Percentiles rank a stretch among this genome's conserved stretches.
phyloP scores from a whole-genome alignment of 192 early-diverging fungal species.

The Coemansia guatemalensis region DNA sequence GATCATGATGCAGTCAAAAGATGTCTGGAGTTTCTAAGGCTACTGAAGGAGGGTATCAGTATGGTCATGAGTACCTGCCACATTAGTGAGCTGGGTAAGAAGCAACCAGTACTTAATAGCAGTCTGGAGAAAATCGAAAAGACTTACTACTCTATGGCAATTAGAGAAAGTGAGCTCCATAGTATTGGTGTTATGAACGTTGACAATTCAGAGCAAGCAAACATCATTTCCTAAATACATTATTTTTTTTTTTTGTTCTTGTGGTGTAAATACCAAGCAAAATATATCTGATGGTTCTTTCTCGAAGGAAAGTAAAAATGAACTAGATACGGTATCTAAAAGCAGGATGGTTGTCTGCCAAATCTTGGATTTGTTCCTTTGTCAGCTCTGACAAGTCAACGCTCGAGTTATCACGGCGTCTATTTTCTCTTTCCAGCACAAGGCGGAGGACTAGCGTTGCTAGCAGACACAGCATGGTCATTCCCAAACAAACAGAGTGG shows the following conservation, averaged over 20 bases:
- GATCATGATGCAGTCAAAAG: conserved; percentile 39
- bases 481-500: conserved; percentile 41
- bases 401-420: conserved; percentile 17
- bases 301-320: not conserved
- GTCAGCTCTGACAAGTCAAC: conserved; percentile 23
- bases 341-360: conserved; percentile 48
- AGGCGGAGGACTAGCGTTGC: conserved; percentile 20
- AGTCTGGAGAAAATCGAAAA: conserved; percentile 52
- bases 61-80: conserved; percentile 13
- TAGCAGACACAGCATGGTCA: conserved; percentile 24
- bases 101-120: conserved; percentile 36
- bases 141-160: conserved; percentile 47
- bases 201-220: not conserved
- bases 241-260: not conserved
- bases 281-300: not conserved
- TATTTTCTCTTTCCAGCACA: conserved; percentile 28
- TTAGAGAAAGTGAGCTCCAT: conserved; percentile 36
- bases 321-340: conserved; percentile 42
- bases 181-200: not conserved
- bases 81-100: conserved; percentile 35
- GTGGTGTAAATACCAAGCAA: not conserved
- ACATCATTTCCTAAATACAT: not conserved
- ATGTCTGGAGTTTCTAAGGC: conserved; percentile 48
- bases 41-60: conserved; percentile 46
- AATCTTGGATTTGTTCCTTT: conserved; percentile 25